Percentiles rank a stretch among this genome's conserved stretches.
Conservation (phyloP, 2,329 filamentous ascomycete species). For the Trichophyton benhamiae region DNA sequence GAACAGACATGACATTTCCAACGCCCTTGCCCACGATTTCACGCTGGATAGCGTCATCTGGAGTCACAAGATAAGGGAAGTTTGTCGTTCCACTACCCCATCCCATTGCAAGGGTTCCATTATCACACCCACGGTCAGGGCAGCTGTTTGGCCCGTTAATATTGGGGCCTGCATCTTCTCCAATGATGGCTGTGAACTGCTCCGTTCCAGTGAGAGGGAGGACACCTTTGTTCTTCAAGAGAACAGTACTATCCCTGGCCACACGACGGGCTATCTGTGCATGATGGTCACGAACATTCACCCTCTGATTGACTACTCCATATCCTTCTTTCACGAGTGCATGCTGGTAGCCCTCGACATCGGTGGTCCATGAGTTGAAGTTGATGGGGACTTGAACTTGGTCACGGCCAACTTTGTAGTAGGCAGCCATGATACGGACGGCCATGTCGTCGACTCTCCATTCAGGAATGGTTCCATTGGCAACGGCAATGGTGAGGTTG, state of each 20-base stretch:
- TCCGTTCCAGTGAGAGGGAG: constrained; percentile 66
- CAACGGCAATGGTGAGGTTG: constrained; percentile 74
- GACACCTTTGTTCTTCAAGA: constrained; percentile 71
- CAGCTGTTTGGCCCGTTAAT: constrained; percentile 68
- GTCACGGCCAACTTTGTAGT: constrained; percentile 51
- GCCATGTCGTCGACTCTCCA: constrained; percentile 89
- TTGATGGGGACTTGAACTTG: constrained; percentile 49
- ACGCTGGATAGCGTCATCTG: constrained; percentile 52
- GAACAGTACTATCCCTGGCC: constrained; percentile 67
- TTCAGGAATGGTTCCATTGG: constrained; percentile 79
- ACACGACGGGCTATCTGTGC: constrained; percentile 59
- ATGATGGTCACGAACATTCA: constrained; percentile 73
- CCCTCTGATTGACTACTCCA: constrained; percentile 62
- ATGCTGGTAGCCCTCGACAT: constrained; percentile 62
- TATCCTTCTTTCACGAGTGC: constrained; percentile 48
- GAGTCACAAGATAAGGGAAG: constrained; percentile 52
- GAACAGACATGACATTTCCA: constrained; percentile 50
- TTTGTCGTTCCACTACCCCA: constrained; percentile 50
- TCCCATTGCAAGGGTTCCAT: constrained; percentile 51
- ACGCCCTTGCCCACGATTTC: constrained; percentile 51
- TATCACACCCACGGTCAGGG: constrained; percentile 50
- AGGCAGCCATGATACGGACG: constrained; percentile 60
- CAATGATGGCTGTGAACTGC: constrained; percentile 63
- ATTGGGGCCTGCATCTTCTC: constrained; percentile 70
- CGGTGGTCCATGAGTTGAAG: constrained; percentile 76